phyloP scores from a whole-genome alignment of 495 filamentous ascomycete species.

The Articulospora tetracladia region DNA sequence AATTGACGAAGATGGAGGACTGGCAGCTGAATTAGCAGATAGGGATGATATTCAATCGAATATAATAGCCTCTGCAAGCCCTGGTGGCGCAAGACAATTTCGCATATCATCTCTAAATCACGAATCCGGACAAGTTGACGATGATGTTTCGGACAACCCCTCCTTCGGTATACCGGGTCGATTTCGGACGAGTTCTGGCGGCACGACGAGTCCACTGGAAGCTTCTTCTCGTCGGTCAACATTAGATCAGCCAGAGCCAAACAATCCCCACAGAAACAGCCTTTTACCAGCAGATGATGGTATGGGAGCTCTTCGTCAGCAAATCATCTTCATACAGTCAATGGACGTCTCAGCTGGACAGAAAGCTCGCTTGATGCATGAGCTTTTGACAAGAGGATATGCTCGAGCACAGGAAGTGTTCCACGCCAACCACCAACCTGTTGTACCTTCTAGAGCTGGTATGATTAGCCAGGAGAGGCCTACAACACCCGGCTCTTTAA shows the following conservation, averaged over 20 bases:
- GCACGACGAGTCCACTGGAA: constrained; percentile 22
- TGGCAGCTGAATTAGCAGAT: constrained; percentile 20
- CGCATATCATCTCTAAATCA: constrained; percentile 11
- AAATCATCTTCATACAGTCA: constrained; percentile 73
- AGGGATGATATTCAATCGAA: neutral
- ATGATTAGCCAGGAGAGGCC: constrained; percentile 34
- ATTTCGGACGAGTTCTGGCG: constrained; percentile 15
- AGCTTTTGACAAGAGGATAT: constrained; percentile 78
- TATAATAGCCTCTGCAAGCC: neutral
- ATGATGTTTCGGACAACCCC: constrained; percentile 23
- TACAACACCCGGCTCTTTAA: constrained; percentile 30
- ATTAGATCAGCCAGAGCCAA: constrained; percentile 3
- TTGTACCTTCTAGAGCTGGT: constrained; percentile 32
- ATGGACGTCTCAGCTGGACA: constrained; percentile 60
- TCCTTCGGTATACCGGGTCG: constrained; percentile 21
- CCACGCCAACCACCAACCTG: constrained; percentile 25
- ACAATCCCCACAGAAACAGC: constrained; percentile 19
- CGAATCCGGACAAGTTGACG: constrained; percentile 11
- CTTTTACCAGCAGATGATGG: constrained; percentile 88
- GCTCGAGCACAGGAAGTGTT: constrained; percentile 40
- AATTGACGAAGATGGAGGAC: constrained; percentile 23
- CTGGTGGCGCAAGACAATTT: constrained; percentile 1
- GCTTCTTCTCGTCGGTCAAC: constrained; percentile 19
- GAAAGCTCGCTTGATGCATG: constrained; percentile 82
- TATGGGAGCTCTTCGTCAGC: constrained; percentile 69